Conservation (phyloP, 2,329 filamentous ascomycete genomes). For the Cytospora schulzeri region DNA sequence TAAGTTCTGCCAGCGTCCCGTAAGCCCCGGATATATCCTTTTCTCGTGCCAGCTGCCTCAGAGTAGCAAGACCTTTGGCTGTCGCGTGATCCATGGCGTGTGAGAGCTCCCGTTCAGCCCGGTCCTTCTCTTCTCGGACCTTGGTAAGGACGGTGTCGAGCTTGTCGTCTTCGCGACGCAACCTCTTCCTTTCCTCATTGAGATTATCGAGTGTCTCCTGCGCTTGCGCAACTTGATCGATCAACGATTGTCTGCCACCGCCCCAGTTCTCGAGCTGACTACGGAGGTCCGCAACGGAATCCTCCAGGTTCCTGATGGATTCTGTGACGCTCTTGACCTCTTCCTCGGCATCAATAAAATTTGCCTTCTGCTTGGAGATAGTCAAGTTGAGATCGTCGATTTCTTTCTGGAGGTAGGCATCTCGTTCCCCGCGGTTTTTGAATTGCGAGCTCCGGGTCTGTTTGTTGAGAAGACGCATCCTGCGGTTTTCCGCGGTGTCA, state of each 20-base stretch:
- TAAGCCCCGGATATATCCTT: slow-evolving; percentile 83
- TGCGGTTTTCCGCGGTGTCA: slow-evolving; percentile 72
- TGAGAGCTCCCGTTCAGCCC: slow-evolving; percentile 75
- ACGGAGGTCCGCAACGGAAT: slow-evolving; percentile 70
- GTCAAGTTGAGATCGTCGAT: slow-evolving; percentile 78
- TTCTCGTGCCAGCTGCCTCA: slow-evolving; percentile 79
- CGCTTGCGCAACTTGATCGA: slow-evolving; percentile 73
- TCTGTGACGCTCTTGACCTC: slow-evolving; percentile 73
- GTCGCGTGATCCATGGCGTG: slow-evolving; percentile 90
- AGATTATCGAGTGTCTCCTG: slow-evolving; percentile 78
- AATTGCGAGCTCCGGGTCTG: slow-evolving; percentile 88
- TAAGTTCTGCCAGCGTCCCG: slow-evolving; percentile 89
- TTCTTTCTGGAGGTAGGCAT: slow-evolving; percentile 78
- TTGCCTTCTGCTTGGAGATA: slow-evolving; percentile 78
- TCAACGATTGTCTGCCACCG: slow-evolving; percentile 70
- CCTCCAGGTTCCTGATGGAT: slow-evolving; percentile 72
- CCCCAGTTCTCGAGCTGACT: slow-evolving; percentile 78
- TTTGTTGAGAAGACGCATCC: slow-evolving; percentile 84
- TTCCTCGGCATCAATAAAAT: slow-evolving; percentile 80
- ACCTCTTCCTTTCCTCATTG: slow-evolving; percentile 81
- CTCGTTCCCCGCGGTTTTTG: slow-evolving; percentile 83
- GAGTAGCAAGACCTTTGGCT: slow-evolving; percentile 80
- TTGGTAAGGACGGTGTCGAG: slow-evolving; percentile 76
- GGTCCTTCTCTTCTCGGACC: slow-evolving; percentile 74
- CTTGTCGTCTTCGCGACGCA: slow-evolving; percentile 88